Base-by-base conservation (phyloP, 371 early-diverging fungal species). In the Mortierella sp. region DNA sequence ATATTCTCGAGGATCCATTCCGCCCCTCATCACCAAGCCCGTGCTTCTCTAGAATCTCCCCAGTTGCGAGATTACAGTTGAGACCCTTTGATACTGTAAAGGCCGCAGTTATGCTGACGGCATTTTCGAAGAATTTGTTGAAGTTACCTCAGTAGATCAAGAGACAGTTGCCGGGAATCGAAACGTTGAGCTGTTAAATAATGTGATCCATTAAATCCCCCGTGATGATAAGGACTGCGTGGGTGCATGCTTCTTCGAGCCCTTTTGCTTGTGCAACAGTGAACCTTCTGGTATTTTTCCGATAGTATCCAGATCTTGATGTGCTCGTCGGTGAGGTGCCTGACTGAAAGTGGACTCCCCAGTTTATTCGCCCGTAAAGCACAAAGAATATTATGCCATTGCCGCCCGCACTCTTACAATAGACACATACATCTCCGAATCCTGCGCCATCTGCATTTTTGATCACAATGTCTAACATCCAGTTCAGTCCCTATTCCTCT, bases 391-490 rank as follows among this genome's bases (percentile, higher is more conserved):
- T 38, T 38, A n/a, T n/a, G n/a, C n/a, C n/a, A 5, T 75, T 57
- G 58, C 58, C n/a, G 58, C 55, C 48, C 21, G 42, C 47, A 13
- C 58, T 38, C 52, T 74, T 38, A 45, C 80, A 75, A 74, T 74
- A 79, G 24, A 70, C 75, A 72, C 70, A 75, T 21, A 58, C 52
- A 34, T 74, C 74, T 74, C 65, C 71, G 42, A 79, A 79, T 21
- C 47, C 24, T n/a, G 75, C 71, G 47, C 75, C 75, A 71, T 68
- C 75, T 21, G 75, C 70, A 54, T 79, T 79, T 68, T 74, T 79
- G 73, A 74, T 68, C 55, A 70, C 79, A 73, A 70, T 4, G 31
- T 47, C 70, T 31, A 70, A 74, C 79, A 55, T 74, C 70, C 74
- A 74, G 45, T 74, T 74, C 26, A 0, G 74, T 73, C 55, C 79